Percentiles rank a stretch among this genome's conserved stretches.
These are phyloP conservation scores for Solanum clarkiae DNA, from an alignment of 257 asterid genomes.

Conservation along the genomic window DNA sequence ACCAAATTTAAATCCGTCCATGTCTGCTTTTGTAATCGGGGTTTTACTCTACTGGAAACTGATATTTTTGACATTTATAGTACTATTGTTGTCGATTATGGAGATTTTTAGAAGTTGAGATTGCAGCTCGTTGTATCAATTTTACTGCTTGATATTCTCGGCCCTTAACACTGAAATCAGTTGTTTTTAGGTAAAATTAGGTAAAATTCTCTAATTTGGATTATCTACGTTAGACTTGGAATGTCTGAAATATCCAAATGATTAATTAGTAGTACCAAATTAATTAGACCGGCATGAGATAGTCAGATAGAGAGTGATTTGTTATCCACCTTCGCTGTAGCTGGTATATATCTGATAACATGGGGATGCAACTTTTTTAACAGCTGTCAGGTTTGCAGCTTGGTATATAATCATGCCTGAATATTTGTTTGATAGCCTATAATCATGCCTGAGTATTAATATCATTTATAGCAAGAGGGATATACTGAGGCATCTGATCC, in stretches of 20 bases:
- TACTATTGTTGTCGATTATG: background rate
- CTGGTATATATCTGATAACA: background rate
- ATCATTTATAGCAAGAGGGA: background rate
- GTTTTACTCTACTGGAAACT: background rate
- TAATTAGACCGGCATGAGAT: background rate
- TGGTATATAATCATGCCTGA: background rate
- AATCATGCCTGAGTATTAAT: background rate
- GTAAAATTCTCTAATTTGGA: background rate
- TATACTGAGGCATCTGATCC: background rate
- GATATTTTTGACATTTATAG: background rate
- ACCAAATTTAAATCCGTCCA: background rate
- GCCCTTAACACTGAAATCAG: background rate
- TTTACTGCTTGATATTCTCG: background rate
- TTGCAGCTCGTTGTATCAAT: background rate
- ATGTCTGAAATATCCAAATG: background rate
- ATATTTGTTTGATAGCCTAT: background rate
- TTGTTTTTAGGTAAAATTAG: background rate
- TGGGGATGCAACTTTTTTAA: background rate
- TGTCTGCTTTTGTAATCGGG: background rate
- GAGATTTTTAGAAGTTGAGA: background rate
- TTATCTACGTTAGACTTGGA: background rate
- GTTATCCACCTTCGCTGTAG: background rate
- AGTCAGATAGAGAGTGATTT: background rate
- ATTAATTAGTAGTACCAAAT: background rate
- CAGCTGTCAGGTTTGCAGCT: background rate